Conservation (phyloP, 208 protist species). For the Balamuthia mandrillaris region DNA sequence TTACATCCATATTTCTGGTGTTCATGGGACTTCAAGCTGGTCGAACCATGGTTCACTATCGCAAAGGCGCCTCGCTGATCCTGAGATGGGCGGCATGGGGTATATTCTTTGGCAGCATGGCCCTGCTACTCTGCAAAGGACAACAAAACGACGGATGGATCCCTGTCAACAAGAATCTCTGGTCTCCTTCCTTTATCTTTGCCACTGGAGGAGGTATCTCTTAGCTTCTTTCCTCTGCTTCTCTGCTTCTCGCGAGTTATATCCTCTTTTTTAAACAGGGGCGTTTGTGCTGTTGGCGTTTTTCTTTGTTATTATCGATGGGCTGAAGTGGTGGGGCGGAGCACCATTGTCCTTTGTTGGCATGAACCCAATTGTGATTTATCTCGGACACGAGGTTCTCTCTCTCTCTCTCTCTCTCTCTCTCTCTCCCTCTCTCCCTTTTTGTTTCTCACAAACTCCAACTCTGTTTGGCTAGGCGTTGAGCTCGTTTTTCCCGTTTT, state of each 20-base stretch:
- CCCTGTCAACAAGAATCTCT: constrained; percentile 55
- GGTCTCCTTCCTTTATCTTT: not conserved
- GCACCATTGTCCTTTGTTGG: constrained; percentile 34
- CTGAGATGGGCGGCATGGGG: constrained; percentile 44
- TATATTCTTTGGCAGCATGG: constrained; percentile 16
- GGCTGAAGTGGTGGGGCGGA: too few relatives aligned
- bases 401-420: not conserved
- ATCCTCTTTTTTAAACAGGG: too few relatives aligned
- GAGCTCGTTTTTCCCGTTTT: constrained; percentile 44
- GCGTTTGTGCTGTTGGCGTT: too few relatives aligned
- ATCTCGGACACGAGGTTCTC: not conserved
- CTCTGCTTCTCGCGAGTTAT: too few relatives aligned
- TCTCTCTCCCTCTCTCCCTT: not conserved
- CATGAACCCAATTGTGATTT: constrained; percentile 57
- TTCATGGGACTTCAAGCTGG: constrained; percentile 53
- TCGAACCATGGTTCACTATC: constrained; percentile 30
- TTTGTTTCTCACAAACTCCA: not conserved
- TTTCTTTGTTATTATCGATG: too few relatives aligned
- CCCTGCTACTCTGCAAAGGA: constrained; percentile 7
- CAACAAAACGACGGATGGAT: constrained; percentile 41
- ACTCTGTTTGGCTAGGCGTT: constrained; percentile 35
- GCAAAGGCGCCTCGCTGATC: not conserved
- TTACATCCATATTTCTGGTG: constrained; percentile 56
- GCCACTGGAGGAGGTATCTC: too few relatives aligned
- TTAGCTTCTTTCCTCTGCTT: too few relatives aligned